phyloP scores from a whole-genome alignment of 1,284 basidiomycete species.

The Naganishia cerealis region DNA sequence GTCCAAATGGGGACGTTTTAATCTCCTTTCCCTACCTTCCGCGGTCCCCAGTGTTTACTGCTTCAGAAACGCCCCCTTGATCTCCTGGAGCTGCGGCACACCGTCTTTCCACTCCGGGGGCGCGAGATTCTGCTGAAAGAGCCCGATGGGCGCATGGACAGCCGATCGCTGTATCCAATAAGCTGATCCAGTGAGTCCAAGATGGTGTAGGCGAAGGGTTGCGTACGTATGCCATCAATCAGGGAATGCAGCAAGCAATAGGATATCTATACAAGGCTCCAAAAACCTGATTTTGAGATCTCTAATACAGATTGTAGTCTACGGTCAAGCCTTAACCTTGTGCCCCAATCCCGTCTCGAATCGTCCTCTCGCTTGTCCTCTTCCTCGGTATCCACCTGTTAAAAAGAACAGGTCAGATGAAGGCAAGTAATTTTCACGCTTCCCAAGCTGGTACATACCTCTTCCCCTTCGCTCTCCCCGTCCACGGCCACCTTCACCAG shows the following conservation, averaged over 20 bases:
- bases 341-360: constrained; percentile 45
- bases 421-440: too few species aligned
- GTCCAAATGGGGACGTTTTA: background rate
- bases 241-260: background rate
- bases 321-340: constrained; percentile 38
- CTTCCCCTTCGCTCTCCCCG: constrained; percentile 48
- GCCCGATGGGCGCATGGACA: constrained; percentile 63
- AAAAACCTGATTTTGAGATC: constrained; percentile 5
- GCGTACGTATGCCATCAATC: too few species aligned
- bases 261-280: constrained; percentile 15
- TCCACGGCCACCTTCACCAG: constrained; percentile 43
- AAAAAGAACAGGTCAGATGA: background rate
- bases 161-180: constrained; percentile 75
- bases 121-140: constrained; percentile 51
- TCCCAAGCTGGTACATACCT: constrained; percentile 32
- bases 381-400: constrained; percentile 36
- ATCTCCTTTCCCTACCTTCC: constrained; percentile 5
- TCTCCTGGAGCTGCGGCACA: background rate
- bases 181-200: constrained; percentile 55
- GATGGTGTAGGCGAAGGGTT: background rate
- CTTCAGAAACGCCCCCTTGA: background rate
- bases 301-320: constrained; percentile 15
- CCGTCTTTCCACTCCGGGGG: background rate
- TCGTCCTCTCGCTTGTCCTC: constrained; percentile 44
- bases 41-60: background rate